phyloP scores from a whole-genome alignment of 768 basidiomycete genomes.

The Lyophyllum semitale region DNA sequence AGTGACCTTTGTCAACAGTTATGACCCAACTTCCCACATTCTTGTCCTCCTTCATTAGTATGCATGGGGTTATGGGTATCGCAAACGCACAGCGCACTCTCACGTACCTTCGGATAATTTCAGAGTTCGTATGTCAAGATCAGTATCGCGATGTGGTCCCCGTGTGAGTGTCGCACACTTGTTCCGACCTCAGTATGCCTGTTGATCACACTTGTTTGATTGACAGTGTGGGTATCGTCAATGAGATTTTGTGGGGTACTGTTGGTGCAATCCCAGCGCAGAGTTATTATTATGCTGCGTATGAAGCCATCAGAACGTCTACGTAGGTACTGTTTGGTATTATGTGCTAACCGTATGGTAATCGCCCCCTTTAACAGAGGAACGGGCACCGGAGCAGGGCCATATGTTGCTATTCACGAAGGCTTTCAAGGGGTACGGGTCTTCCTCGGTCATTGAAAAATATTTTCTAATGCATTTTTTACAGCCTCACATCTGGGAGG shows the following conservation, averaged over 20 bases:
- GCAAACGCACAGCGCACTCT: conserved; percentile 83
- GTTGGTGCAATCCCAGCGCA: conserved; percentile 58
- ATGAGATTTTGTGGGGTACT: conserved; percentile 53
- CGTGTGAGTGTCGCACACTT: conserved; percentile 23
- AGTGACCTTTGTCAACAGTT: conserved; percentile 7
- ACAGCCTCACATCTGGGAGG: conserved; percentile 47
- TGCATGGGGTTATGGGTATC: conserved; percentile 74
- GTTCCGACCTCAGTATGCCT: conserved; percentile 1
- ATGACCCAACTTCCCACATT: conserved; percentile 54
- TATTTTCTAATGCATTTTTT: conserved; percentile 10
- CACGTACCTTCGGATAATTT: conserved; percentile 71
- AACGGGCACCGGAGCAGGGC: conserved; percentile 68
- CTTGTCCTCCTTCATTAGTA: conserved; percentile 9
- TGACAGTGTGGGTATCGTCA: conserved; percentile 43
- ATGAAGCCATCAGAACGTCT: conserved; percentile 43
- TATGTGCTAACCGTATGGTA: background rate
- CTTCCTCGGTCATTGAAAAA: conserved; percentile 20
- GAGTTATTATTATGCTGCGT: conserved; percentile 58
- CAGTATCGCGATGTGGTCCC: conserved; percentile 35
- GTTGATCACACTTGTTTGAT: background rate
- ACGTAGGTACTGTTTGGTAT: conserved; percentile 33
- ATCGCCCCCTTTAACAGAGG: conserved; percentile 74
- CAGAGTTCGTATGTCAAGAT: conserved; percentile 81
- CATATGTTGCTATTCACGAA: conserved; percentile 50
- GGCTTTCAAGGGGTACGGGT: conserved; percentile 58